Base-by-base conservation (phyloP, 1,284 basidiomycete genomes). In the Irpex sp. region DNA sequence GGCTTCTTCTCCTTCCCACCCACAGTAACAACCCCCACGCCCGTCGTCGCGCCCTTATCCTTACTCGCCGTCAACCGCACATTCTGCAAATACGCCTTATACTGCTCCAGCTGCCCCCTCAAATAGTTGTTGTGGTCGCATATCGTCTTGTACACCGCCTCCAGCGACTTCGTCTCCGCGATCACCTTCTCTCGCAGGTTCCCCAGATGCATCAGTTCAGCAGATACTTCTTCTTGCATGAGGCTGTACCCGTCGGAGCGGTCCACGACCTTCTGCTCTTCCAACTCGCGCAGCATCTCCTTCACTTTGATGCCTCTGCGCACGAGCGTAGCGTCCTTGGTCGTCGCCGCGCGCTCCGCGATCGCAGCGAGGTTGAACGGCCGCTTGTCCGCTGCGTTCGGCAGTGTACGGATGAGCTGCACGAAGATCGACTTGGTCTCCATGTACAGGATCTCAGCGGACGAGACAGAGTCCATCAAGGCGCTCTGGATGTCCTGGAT, bases 361-460 rank as follows among this genome's bases (percentile, higher is more conserved):
- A 99, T 90, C 14, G 82, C 85, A n/a, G 88, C 80, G 21, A 99
- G 83, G 71, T 96, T 89, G 71, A 98, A 91, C 0, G 96, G 96
- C 47, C 88, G 85, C 73, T 91, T 90, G 59, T 95, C 92, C 5
- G 87, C 83, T 1, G 88, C 80, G 59, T 90, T 84, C 0, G 96
- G 96, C 64, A 99, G 87, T 23, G 96, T 98, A 66, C 97, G 94
- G 59, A 99, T 87, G 54, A 99, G 86, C 73, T 98, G 94, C 45
- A 99, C 97, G 72, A 99, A 96, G 72, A 98, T 98, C 19, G 96
- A 98, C 80, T 99, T 99, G 65, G 97, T 93, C 75, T 99, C 97
- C 94, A 99, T 98, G 80, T 98, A 99, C 21, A 98, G 84, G 84
- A 99, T 96, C 77, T 99, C 97, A 72, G 92, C 94, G 61, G 95